Base-by-base conservation (phyloP, 768 basidiomycete genomes). In the Ramaria sp. region DNA sequence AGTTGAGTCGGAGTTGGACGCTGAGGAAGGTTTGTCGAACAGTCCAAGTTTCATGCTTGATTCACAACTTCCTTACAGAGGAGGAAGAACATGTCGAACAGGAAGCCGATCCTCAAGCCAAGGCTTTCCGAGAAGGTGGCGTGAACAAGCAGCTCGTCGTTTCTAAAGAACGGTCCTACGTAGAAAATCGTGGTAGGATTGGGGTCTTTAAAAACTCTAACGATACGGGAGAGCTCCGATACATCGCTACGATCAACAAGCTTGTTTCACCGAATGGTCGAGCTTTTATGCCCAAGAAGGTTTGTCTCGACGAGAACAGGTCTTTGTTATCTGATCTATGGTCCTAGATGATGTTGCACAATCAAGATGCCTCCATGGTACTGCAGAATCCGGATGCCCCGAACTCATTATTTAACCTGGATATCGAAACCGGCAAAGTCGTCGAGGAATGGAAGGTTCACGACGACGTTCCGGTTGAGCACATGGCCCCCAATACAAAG, bases 391-490 rank as follows among this genome's bases (percentile, higher is more conserved):
- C 91, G 3, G 68, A 71, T 39, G 82, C 91, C 39, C 83, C 86
- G 3, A 82, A 91, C 64, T 84, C 92, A 0, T 72, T 99, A 43
- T 96, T 83, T 72, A 83, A 77, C 61, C 83, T 98, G 79, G 96
- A 99, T 71, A 80, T 99, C 60, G 88, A 95, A 69, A 83, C 84
- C 24, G 96, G 91, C 43, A 95, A 96, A 71, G 84, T 99, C 30
- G 91, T 98, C 20, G 96, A 99, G 67, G 96, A 99, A 68, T 97
- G 92, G 93, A 95, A 92, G 67, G 84, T 99, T n/a, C 86, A 93
- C 67, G 91, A 97, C 37, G 77, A 86, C 65, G 75, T 98, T 61
- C 74, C 78, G 15, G 89, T 99, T 61, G 79, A 87, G 68, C 86
- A 95, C 66, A 88, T 98, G 67, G 82, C 94, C 1, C 94, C 96